A percentile compares a stretch with the other conserved stretches of the same genome.
Evolutionary conservation across 192 early-diverging fungal species (phyloP).

Genomic region (Pilobolus umbonatus): DNA sequence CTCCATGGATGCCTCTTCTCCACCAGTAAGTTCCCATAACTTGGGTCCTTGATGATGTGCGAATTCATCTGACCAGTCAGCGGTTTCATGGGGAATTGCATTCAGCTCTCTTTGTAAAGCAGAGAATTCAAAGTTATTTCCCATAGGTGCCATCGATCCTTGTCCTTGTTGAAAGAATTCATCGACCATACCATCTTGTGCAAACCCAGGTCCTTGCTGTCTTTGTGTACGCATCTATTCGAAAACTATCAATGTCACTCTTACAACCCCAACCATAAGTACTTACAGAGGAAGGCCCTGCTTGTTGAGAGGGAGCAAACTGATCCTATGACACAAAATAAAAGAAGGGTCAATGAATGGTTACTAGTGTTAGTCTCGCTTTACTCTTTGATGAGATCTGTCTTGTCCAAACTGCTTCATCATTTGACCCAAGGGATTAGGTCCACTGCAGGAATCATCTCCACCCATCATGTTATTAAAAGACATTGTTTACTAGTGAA

Average conservation of each 20-base stretch:
- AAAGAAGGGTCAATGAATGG: not conserved
- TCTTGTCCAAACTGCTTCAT: conserved; percentile 80
- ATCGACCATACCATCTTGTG: conserved; percentile 27
- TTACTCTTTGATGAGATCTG: conserved; percentile 71
- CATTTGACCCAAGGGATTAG: conserved; percentile 72
- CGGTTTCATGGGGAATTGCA: conserved; percentile 17
- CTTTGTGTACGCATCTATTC: conserved; percentile 33
- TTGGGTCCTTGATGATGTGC: conserved; percentile 26
- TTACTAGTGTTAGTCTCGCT: not conserved
- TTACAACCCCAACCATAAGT: not conserved
- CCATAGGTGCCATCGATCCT: not conserved
- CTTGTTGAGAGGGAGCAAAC: conserved; percentile 23
- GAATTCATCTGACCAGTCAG: conserved; percentile 42
- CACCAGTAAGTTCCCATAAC: conserved; percentile 44
- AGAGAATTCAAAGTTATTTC: conserved; percentile 31
- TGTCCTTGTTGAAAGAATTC: conserved; percentile 37
- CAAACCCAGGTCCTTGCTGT: conserved; percentile 25
- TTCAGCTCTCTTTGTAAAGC: conserved; percentile 33
- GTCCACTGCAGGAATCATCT: conserved; percentile 66
- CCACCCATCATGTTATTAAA: conserved; percentile 33
- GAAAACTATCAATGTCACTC: not conserved
- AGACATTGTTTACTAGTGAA: not conserved
- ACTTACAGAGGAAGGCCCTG: conserved; percentile 14
- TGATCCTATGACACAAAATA: conserved; percentile 20
- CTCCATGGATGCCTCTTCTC: conserved; percentile 48